Base-by-base conservation (phyloP, 805 yeast species). In the Schwanniomyces sp. region DNA sequence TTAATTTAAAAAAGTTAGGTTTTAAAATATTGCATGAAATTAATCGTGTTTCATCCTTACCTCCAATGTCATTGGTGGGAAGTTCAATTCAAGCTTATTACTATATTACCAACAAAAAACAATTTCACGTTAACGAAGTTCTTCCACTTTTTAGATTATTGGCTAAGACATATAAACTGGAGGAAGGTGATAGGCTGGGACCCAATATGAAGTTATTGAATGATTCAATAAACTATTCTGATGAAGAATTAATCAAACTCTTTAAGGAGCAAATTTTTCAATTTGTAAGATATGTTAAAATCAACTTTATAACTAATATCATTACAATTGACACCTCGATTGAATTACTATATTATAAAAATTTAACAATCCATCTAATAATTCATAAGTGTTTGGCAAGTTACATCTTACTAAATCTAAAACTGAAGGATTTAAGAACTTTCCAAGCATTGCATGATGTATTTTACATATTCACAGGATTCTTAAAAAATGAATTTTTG, bases 271-370 rank as follows among this genome's bases (percentile, higher is more conserved):
- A 67, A 44, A 53, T 69, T 28, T 47, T 57, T 26, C 55, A 59
- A 41, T 70, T 66, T 50, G 58, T 66, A 55, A 51, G 63, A 45
- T 57, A 52, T 49, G 54, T 63, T 45, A 49, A 61, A 43, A 55
- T 65, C 40, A 61, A 65, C 46, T 45, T 50, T 7, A 45, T 45
- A 11, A 52, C 55, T 14, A 59, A 65, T 41, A 50, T 54, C 9
- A 60, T 72, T 32, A 53, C 43, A 5, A 52, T 82, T 27, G 71
- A 69, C 44, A 81, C 79, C 52, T 65, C 80, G 9, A 76, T 82
- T 63, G 84, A 79, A 61, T 69, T 81, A 36, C 69, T 80, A 38
- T 81, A 79, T 56, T 81, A 81, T 63, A 79, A 84, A 52, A 81
- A 81, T 61, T 77, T 79, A 58, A 66, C 76, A 8, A 78, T 81